phyloP scores from a whole-genome alignment of 257 asterid species.

The Scutellaria barbata region DNA sequence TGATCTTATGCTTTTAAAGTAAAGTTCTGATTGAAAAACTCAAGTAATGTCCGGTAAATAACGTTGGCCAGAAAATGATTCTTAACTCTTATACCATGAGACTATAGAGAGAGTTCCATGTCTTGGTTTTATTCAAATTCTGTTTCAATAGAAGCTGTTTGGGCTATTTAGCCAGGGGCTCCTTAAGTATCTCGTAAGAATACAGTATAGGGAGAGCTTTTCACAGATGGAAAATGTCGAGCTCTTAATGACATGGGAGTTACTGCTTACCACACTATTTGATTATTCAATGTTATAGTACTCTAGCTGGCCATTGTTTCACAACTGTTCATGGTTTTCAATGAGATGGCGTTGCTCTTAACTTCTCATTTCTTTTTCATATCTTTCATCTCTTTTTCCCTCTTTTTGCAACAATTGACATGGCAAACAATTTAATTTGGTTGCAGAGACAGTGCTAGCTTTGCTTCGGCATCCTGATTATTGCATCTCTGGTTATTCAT shows the following conservation, averaged over 20 bases:
- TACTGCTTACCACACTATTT: neutral
- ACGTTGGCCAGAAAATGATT: too few species aligned
- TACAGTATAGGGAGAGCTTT: neutral
- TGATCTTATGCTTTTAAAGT: too few species aligned
- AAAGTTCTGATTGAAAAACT: too few species aligned
- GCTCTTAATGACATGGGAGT: neutral
- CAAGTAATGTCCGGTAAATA: too few species aligned
- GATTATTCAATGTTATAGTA: neutral
- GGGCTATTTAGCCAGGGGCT: neutral
- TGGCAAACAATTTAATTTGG: conserved; percentile 25
- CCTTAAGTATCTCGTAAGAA: neutral
- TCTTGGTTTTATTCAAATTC: neutral
- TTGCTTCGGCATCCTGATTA: conserved; percentile 96
- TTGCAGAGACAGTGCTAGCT: conserved; percentile 93
- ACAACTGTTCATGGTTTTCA: neutral
- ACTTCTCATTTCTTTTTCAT: neutral
- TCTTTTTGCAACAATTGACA: neutral
- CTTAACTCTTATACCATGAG: too few species aligned
- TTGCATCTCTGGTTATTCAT: conserved; percentile 92
- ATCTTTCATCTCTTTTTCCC: neutral
- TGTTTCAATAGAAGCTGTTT: neutral
- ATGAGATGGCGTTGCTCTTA: neutral
- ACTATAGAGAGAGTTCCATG: neutral
- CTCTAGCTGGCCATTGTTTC: conserved; percentile 10
- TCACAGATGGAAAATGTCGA: too few species aligned